Base-by-base conservation (phyloP, 1,284 basidiomycete species). In the Leccinum huronense region DNA sequence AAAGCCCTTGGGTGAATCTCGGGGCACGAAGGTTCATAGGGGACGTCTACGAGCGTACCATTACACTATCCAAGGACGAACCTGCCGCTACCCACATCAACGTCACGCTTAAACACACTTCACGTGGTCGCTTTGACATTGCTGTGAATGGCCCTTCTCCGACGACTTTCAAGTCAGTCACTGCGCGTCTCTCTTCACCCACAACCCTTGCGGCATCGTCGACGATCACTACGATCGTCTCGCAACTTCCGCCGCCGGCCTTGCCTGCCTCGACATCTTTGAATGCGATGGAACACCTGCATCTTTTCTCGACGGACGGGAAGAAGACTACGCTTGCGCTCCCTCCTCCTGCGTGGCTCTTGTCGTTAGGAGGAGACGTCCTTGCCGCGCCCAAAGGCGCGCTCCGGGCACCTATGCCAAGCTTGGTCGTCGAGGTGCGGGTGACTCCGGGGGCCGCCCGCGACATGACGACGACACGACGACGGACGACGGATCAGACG, bases 321-420 rank as follows among this genome's bases (percentile, higher is more conserved):
- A 78, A 76, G 2, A 88, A 87, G 70, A 86, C 81, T 6, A 86
- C 86, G 14, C 76, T 93, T 7, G 76, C 84, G 7, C 71, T 89
- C 7, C 85, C 87, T 3, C 79, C 87, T 23, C 90, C 90, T 0
- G 80, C 80, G 16, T 93, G 89, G 88, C 75, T 89, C 33, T 73
- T 84, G 53, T 84, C 86, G 2, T 78, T 91, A 10, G 85, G 84
- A 19, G 83, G 81, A 5, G 86, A 87, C 63, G 77, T 83, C 16
- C 72, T 84, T 16, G 78, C 77, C 31, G 79, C 81, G 7, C 79
- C 80, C 30, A 84, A 84, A 67, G 86, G 87, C 4, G 83, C 83
- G 31, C 69, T 88, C 67, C 83, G 84, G 68, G 89, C 93, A 9
- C 93, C 94, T n/a, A 95, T 95, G 91, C 94, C 93, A 34, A 93